Evolutionary conservation across 2,329 filamentous ascomycete species (phyloP), one percentile per base, ranked within the genome.

Genomic region (Stagonosporopsis vannaccii): DNA sequence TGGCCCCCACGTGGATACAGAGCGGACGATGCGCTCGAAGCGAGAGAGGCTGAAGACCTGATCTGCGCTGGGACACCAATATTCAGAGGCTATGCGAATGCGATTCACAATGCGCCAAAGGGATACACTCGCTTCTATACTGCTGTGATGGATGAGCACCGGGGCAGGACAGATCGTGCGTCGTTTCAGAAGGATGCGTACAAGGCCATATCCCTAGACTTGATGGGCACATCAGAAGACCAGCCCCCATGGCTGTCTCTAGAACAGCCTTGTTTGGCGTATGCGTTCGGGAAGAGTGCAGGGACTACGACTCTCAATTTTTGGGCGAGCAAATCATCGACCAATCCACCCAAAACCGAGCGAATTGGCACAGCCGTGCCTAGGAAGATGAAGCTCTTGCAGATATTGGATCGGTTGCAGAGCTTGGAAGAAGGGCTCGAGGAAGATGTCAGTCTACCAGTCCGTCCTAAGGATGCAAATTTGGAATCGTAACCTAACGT

Each of bases 281-380:
- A 89, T 70, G 84, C 82, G 61, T 89, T 86, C 72, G 90, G 90
- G 12, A 78, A 79, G 45, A 80, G 84, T 20, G 85, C 88, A 0
- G 90, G 90, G 6, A 92, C 89, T 1, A 84, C 90, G 47, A 91
- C 89, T 0, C 77, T 92, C 46, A 91, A 90, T 64, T 84, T 87
- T 60, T 91, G 88, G 84, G 84, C 85, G 12, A 81, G 83, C 51
- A 79, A 84, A 60, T 84, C 82, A 17, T 87, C 87, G 53, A 80
- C 76, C 28, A 71, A 83, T 5, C 84, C 85, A 19, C 83, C 85
- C 2, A 71, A 79, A 1, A 84, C 87, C 41, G 80, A 83, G 7
- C 80, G 89, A 49, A 86, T 87, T 62, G 80, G 84, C 3, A 84
- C 84, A 2, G 75, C 85, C 17, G 76, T 80, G 55, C 84, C 87